These are phyloP conservation scores for Scheffersomyces stipitis DNA, from an alignment of 805 yeast species.

Conservation along the genomic window DNA sequence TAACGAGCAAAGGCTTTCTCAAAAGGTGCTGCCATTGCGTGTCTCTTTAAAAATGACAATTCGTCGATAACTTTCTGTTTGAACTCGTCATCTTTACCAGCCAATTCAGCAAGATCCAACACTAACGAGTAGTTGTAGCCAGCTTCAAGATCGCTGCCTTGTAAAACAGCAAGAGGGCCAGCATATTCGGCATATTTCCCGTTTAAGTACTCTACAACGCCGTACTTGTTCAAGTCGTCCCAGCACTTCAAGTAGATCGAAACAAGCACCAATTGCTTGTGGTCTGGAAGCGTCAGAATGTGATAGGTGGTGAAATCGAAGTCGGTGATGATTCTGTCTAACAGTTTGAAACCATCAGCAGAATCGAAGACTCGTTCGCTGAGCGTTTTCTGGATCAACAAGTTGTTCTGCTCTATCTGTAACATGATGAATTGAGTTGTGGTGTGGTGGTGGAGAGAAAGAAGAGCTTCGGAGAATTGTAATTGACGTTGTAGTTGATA, in stretches of 20 bases:
- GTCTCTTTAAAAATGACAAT: conserved; percentile 76
- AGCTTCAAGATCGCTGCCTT: conserved; percentile 51
- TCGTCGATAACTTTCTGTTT: conserved; percentile 55
- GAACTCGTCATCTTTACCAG: conserved; percentile 43
- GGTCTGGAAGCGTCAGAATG: conserved; percentile 75
- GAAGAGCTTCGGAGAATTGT: background rate
- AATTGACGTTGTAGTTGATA: background rate
- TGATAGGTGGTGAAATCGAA: conserved; percentile 96
- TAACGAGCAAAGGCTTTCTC: conserved; percentile 81
- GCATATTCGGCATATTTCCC: conserved; percentile 44
- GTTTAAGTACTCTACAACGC: conserved; percentile 55
- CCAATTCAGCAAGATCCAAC: conserved; percentile 52
- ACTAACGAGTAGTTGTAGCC: conserved; percentile 81
- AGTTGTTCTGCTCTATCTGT: conserved; percentile 80
- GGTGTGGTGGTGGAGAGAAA: no score
- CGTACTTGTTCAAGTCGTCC: conserved; percentile 68
- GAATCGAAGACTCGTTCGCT: conserved; percentile 62
- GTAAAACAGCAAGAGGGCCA: conserved; percentile 30
- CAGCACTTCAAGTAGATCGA: conserved; percentile 77
- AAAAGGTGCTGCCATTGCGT: conserved; percentile 91
- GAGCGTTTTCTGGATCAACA: conserved; percentile 77
- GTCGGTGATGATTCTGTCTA: conserved; percentile 90
- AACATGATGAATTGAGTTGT: no score
- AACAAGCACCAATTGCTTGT: conserved; percentile 61
- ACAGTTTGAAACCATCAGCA: conserved; percentile 34